A percentile compares a stretch with the other conserved stretches of the same genome.
Evolutionary conservation across 768 basidiomycete species (phyloP).

Genomic region (Tylopilus subfusipes): DNA sequence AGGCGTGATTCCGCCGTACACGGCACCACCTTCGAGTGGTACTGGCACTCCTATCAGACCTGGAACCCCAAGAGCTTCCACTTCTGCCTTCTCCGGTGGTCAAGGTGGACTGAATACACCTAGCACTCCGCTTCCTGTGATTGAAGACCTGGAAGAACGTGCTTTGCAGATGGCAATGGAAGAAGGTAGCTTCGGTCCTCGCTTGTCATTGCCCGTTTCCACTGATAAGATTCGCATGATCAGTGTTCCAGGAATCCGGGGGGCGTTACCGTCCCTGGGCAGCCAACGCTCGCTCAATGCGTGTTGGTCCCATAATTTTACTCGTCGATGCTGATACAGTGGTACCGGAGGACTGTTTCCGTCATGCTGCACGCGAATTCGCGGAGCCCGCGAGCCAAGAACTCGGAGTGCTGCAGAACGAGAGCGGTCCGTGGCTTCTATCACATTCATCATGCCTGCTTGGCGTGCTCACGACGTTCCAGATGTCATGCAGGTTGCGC

Average conservation of each 20-base stretch:
- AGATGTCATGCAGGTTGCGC: slow-evolving; percentile 89
- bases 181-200: slow-evolving; percentile 39
- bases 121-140: slow-evolving; percentile 15
- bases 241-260: slow-evolving; percentile 51
- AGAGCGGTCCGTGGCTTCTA: slow-evolving; percentile 60
- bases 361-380: slow-evolving; percentile 86
- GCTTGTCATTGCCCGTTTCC: slow-evolving; percentile 33
- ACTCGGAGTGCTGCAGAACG: slow-evolving; percentile 87
- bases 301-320: slow-evolving; percentile 75
- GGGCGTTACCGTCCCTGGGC: slow-evolving; percentile 68
- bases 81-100: slow-evolving; percentile 2
- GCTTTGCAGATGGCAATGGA: slow-evolving; percentile 51
- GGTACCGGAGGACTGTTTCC: slow-evolving; percentile 87
- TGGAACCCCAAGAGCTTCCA: slow-evolving; percentile 21
- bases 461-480: slow-evolving; percentile 3
- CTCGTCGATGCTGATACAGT: slow-evolving; percentile 88
- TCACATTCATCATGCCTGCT: neutral
- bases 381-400: slow-evolving; percentile 58
- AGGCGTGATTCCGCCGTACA: slow-evolving; percentile 25
- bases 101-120: slow-evolving; percentile 8
- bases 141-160: slow-evolving; percentile 45
- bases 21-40: slow-evolving; percentile 14
- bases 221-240: slow-evolving; percentile 37
- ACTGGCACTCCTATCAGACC: slow-evolving; percentile 26
- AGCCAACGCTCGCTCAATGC: slow-evolving; percentile 66